Conservation (phyloP, 2,329 filamentous ascomycete species). For the Pestalotiopsis sp. region DNA sequence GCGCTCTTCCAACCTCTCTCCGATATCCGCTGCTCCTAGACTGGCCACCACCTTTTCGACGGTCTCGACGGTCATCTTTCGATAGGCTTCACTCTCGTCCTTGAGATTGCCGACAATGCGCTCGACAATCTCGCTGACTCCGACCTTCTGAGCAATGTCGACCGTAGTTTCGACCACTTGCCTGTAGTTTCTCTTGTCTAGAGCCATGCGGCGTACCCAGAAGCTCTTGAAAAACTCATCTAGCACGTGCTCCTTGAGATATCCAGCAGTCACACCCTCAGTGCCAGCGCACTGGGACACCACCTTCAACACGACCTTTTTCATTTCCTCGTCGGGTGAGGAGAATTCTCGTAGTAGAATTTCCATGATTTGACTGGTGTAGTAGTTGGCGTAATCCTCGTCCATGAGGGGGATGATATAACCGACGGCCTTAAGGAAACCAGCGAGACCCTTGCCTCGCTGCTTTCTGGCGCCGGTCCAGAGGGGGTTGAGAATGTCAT, state of each 20-base stretch:
- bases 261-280: conserved; percentile 90
- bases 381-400: conserved; percentile 99
- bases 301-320: conserved; percentile 98
- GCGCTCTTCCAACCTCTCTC: conserved; percentile 87
- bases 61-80: conserved; percentile 99
- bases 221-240: conserved; percentile 99
- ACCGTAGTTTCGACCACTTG: conserved; percentile 98
- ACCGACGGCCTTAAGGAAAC: conserved; percentile 95
- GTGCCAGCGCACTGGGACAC: conserved; percentile 94
- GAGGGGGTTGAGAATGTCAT: conserved; percentile 93
- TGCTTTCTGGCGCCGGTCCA: conserved; percentile 98
- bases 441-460: conserved; percentile 91
- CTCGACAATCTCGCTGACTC: conserved; percentile 91
- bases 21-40: conserved; percentile 90
- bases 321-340: conserved; percentile 99
- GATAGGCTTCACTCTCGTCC: conserved; percentile 95
- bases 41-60: conserved; percentile 95
- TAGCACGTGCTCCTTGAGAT: conserved; percentile 92
- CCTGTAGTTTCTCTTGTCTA: conserved; percentile 96
- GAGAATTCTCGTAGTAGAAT: conserved; percentile 94
- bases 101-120: conserved; percentile 94
- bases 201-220: conserved; percentile 95
- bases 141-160: conserved; percentile 97
- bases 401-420: conserved; percentile 99
- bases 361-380: conserved; percentile 98